Percentiles rank a stretch among this genome's conserved stretches.
phyloP scores from a whole-genome alignment of 2,329 filamentous ascomycete species.

The Fusarium poae region DNA sequence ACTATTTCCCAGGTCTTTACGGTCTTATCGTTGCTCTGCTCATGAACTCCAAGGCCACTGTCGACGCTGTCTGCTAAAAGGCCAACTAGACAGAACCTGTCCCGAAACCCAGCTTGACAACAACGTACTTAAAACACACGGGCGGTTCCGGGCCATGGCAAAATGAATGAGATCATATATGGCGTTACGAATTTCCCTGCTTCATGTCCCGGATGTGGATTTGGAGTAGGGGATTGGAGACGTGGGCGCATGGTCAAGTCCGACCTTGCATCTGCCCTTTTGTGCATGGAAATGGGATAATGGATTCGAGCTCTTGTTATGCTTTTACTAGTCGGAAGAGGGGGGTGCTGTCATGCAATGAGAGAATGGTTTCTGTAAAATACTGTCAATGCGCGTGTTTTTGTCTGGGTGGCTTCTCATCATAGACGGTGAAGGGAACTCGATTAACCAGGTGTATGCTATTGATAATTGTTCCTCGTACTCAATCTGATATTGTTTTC shows the following conservation, averaged over 20 bases:
- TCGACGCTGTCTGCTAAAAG: slow-evolving; percentile 68
- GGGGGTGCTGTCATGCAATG: slow-evolving; percentile 38
- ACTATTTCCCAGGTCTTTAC: slow-evolving; percentile 81
- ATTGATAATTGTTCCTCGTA: slow-evolving; percentile 51
- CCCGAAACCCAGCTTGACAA: slow-evolving; percentile 54
- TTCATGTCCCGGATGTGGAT: slow-evolving; percentile 24
- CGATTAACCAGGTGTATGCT: slow-evolving; percentile 60
- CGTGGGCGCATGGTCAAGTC: slow-evolving; percentile 44
- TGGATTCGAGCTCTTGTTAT: slow-evolving; percentile 40
- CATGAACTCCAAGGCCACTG: slow-evolving; percentile 95
- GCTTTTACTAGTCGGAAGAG: slow-evolving; percentile 43
- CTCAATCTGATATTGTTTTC: neutral
- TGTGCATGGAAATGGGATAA: slow-evolving; percentile 44
- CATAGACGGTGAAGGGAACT: slow-evolving; percentile 61
- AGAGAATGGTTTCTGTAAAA: slow-evolving; percentile 61
- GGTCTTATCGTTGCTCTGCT: slow-evolving; percentile 98
- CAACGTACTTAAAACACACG: slow-evolving; percentile 50
- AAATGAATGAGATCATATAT: slow-evolving; percentile 43
- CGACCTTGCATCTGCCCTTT: slow-evolving; percentile 34
- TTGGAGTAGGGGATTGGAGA: slow-evolving; percentile 37
- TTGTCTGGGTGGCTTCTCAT: slow-evolving; percentile 58
- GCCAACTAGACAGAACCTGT: slow-evolving; percentile 20
- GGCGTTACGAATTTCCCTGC: slow-evolving; percentile 44
- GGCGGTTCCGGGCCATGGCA: slow-evolving; percentile 43
- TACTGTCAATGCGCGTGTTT: slow-evolving; percentile 62